Evolutionary conservation across 441 rosid genomes (phyloP), one percentile per base, ranked within the genome.

Genomic region (Capsella rubella): DNA sequence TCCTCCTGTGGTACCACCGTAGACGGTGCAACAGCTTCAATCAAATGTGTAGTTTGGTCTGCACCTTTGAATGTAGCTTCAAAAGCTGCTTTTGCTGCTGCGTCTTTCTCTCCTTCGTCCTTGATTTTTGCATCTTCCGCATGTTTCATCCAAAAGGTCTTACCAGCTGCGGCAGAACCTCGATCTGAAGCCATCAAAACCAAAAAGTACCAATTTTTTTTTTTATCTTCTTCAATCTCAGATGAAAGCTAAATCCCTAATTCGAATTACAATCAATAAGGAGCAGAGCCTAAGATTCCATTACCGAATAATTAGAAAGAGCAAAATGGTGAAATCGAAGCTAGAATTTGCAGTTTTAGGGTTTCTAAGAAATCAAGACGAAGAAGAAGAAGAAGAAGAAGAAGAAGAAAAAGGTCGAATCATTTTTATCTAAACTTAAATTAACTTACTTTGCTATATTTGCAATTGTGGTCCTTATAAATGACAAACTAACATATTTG

Each of bases 51-150:
- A 34, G 35, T 72, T 62, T 84, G 85, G 34, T 85, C 88, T 13
- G 76, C 59, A 57, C 81, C 90, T 76, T 81, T 91, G 82, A 96
- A 96, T 14, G 98, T 96, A 61, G 98, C 98, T 50, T 93, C 99
- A 13, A 93, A 92, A 21, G 99, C 97, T 6, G 98, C 98, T 81
- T 92, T 96, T 0, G 99, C 98, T 2, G 96, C 99, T 0, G 99
- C 98, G 11, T 84, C 83, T 74, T 89, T 93, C 82, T 96, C 98
- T 1, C 96, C 97, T 72, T 92, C 87, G 69, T 90, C 93, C 78
- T 96, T 96, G 63, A 89, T 81, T 78, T 96, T 96, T 1, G 97
- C 98, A 68, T 92, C 98, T 75, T 92, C 98, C 3, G 98, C 98
- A 62, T 93, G 97, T 78, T 93, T 96, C 90, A 90, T 82, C 98